Evolutionary conservation across 306 rosid species (phyloP).

Genomic region (Vigna trinervia): DNA sequence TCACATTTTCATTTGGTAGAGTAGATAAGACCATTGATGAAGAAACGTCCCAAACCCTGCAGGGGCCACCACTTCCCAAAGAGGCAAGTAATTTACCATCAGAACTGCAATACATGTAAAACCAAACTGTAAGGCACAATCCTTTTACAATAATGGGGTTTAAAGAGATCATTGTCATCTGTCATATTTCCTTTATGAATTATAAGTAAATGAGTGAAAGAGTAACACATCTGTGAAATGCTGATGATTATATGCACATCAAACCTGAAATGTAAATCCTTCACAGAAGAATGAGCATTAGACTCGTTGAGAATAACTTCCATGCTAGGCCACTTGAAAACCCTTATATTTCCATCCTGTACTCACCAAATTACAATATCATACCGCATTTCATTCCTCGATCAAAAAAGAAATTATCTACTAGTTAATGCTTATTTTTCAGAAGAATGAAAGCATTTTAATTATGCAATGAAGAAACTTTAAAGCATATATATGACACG

Average conservation of each 20-base stretch:
- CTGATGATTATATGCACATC: constrained; percentile 35
- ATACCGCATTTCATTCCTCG: constrained; percentile 44
- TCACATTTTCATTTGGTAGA: constrained; percentile 73
- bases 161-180: constrained; percentile 5
- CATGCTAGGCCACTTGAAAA: constrained; percentile 96
- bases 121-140: constrained; percentile 43
- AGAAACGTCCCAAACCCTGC: constrained; percentile 88
- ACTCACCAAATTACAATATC: constrained; percentile 68
- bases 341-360: constrained; percentile 89
- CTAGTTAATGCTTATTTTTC: constrained; percentile 33
- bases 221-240: constrained; percentile 19
- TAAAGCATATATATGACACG: constrained; percentile 3
- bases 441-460: constrained; percentile 46
- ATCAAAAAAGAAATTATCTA: constrained; percentile 29
- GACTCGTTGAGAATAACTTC: constrained; percentile 66
- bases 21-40: constrained; percentile 64
- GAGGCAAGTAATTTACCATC: constrained; percentile 83
- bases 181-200: constrained; percentile 30
- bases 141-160: constrained; percentile 41
- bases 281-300: constrained; percentile 69
- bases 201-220: constrained; percentile 6
- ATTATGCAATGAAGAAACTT: constrained; percentile 60
- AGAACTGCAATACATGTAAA: constrained; percentile 63
- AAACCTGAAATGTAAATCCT: constrained; percentile 91
- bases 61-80: constrained; percentile 84